Percentiles rank a stretch among this genome's conserved stretches.
These are phyloP conservation scores for Syncephalastrum sp. DNA, from an alignment of 371 early-diverging fungal species.

Conservation along the genomic window DNA sequence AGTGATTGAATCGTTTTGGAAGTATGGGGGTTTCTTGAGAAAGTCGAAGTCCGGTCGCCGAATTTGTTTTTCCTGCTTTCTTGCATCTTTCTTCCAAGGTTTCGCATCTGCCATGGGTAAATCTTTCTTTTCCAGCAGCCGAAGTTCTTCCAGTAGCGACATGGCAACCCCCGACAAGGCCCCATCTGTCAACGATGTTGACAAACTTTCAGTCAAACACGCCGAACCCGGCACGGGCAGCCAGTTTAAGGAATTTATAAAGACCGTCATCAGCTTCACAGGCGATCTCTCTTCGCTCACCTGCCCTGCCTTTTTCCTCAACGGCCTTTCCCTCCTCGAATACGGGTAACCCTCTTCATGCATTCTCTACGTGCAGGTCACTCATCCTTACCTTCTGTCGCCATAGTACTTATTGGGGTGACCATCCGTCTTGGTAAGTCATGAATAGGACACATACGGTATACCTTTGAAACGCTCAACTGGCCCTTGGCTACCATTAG, in stretches of 20 bases:
- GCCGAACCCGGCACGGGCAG: slow-evolving; percentile 37
- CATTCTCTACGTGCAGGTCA: not conserved
- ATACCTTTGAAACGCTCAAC: no score
- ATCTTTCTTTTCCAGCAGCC: slow-evolving; percentile 14
- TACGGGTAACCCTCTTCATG: slow-evolving; percentile 56
- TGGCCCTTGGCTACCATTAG: slow-evolving; percentile 4
- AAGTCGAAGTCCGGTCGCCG: no score
- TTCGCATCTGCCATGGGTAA: slow-evolving; percentile 13
- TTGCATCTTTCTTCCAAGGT: no score
- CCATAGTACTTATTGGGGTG: slow-evolving; percentile 35
- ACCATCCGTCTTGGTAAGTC: slow-evolving; percentile 36
- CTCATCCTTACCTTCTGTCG: slow-evolving; percentile 1
- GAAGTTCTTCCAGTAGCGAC: slow-evolving; percentile 4
- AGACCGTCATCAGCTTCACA: slow-evolving; percentile 71
- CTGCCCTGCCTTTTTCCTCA: slow-evolving; percentile 77
- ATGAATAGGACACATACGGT: no score
- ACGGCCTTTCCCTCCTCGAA: slow-evolving; percentile 72
- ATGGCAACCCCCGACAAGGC: slow-evolving; percentile 20
- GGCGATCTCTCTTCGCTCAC: slow-evolving; percentile 80
- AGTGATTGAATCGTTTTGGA: no score
- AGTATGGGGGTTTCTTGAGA: no score
- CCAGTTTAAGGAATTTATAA: slow-evolving; percentile 55
- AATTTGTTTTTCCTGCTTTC: no score
- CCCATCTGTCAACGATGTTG: slow-evolving; percentile 37
- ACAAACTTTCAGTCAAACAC: slow-evolving; percentile 39